Base-by-base conservation (phyloP, 306 rosid species). In the Hippophae tibetana region DNA sequence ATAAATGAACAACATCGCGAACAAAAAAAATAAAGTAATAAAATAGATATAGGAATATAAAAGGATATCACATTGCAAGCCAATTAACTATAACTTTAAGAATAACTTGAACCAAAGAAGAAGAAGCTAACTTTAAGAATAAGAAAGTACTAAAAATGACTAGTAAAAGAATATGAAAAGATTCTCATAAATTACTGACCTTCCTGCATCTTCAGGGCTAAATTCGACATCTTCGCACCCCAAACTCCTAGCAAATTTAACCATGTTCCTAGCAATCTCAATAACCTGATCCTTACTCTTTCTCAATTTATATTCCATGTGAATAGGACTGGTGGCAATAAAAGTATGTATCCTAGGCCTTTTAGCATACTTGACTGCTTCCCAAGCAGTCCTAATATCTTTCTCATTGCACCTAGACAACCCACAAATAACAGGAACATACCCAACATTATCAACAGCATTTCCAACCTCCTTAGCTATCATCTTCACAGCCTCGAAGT, bases 141-240 rank as follows among this genome's bases (percentile, higher is more conserved):
- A 2, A 2, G 38, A 31, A 31, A 31, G 3, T 31, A 2, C 38
- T 31, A 31, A 31, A 31, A 31, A 31, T 2, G 38, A 4, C 6
- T 41, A 23, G 25, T 1, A 13, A 6, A 40, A 5, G 9, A 26
- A 46, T 31, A 9, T 38, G 8, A 8, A 9, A 7, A 18, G 31
- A 9, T 7, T 6, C 44, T 6, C 44, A 23, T 18, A 48, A 50
- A 62, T 65, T 26, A 14, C 64, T 11, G 9, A 86, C 98, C 95
- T 88, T 9, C 99, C 95, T 25, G 99, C 99, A 74, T 92, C 99
- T 81, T 92, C 99, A 1, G 99, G 94, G 68, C 97, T 88, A 75
- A 92, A 92, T 73, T 92, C 95, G 0, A 92, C 90, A 56, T 92
- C 99, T 0, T 86, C 60, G 14, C 97, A 92, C 7, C 97, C 99